Conservation (phyloP, 169 alveolate species). For the Cryptosporidium sp. region DNA sequence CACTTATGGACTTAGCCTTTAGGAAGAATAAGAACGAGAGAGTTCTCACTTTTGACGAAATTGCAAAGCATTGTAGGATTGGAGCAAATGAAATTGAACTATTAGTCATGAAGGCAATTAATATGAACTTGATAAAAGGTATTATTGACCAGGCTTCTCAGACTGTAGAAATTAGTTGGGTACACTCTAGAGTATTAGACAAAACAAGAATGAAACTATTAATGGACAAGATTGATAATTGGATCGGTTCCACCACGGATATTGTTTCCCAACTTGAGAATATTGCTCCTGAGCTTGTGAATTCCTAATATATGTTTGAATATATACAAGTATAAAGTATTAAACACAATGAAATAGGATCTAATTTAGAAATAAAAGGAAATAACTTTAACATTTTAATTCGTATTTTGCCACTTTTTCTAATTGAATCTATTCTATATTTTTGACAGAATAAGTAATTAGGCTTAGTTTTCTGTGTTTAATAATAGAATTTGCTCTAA, state of each 20-base stretch:
- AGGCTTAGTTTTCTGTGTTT: background rate
- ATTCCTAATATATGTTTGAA: slow-evolving; percentile 1
- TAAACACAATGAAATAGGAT: background rate
- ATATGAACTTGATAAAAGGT: slow-evolving; percentile 84
- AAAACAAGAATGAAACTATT: slow-evolving; percentile 80
- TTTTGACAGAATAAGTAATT: too few relatives aligned
- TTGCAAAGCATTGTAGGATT: slow-evolving; percentile 68
- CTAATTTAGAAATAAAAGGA: background rate
- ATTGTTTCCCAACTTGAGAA: slow-evolving; percentile 42
- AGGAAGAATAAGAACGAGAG: slow-evolving; percentile 51
- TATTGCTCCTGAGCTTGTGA: slow-evolving; percentile 68
- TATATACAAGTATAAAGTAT: background rate
- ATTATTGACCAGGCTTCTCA: slow-evolving; percentile 84
- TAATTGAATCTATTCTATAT: background rate
- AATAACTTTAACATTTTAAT: background rate
- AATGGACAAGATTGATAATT: slow-evolving; percentile 79
- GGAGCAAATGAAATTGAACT: slow-evolving; percentile 81
- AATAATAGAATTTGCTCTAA: background rate
- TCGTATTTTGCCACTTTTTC: background rate
- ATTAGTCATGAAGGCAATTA: slow-evolving; percentile 87
- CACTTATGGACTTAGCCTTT: slow-evolving; percentile 69
- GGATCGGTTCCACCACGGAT: slow-evolving; percentile 79
- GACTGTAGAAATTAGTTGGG: slow-evolving; percentile 83
- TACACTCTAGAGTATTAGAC: slow-evolving; percentile 83
- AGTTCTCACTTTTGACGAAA: slow-evolving; percentile 30